Conservation (phyloP, 345 rosid species). For the Lagerstroemia speciosa region DNA sequence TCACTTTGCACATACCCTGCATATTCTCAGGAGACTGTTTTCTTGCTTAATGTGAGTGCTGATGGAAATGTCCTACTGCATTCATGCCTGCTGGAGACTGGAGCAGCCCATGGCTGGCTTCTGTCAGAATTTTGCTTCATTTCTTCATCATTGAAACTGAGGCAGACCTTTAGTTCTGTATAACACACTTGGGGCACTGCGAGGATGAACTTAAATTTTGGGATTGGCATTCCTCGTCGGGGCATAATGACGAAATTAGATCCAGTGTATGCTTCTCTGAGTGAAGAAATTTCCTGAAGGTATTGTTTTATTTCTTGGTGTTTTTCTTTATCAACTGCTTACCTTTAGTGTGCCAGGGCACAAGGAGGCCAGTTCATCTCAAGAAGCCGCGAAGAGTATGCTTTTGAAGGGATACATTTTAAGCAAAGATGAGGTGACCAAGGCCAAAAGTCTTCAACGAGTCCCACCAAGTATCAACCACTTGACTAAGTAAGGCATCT, state of each 20-base stretch:
- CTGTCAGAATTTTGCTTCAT: neutral
- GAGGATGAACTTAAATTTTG: constrained; percentile 52
- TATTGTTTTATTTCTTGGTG: neutral
- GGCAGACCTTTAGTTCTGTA: constrained; percentile 30
- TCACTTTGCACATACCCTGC: constrained; percentile 50
- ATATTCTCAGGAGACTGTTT: constrained; percentile 73
- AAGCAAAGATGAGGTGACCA: constrained; percentile 65
- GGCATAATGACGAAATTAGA: constrained; percentile 30
- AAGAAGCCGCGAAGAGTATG: constrained; percentile 65
- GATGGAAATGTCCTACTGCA: neutral
- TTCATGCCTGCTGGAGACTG: neutral
- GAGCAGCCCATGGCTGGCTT: neutral
- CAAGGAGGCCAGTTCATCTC: constrained; percentile 27
- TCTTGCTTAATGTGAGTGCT: constrained; percentile 60
- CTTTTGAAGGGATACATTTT: constrained; percentile 53
- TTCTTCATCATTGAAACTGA: neutral
- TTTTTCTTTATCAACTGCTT: neutral
- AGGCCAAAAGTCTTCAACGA: constrained; percentile 64
- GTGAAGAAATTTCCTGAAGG: neutral
- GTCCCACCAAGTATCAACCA: constrained; percentile 65
- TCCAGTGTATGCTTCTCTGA: constrained; percentile 36
- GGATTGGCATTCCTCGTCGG: constrained; percentile 25
- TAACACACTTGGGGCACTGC: constrained; percentile 60
- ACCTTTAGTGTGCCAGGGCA: constrained; percentile 10
- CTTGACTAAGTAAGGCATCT: constrained; percentile 59